Evolutionary conservation across 2,329 filamentous ascomycete species (phyloP).

Genomic region (Dactylellina leptospora): DNA sequence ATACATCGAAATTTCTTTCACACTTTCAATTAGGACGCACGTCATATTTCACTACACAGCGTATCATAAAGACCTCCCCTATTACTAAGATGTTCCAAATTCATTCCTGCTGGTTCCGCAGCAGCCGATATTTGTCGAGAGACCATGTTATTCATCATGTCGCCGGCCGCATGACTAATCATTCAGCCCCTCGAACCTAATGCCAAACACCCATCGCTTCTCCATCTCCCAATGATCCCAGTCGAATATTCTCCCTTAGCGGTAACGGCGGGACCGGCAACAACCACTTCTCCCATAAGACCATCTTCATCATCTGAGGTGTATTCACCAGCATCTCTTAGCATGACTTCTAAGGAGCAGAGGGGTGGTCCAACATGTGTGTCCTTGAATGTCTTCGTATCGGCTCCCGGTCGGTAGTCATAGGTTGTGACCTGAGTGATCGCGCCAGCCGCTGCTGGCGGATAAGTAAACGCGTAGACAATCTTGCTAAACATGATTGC

Average conservation of each 20-base stretch:
- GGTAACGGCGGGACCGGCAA: slow-evolving; percentile 54
- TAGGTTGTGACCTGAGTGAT: slow-evolving; percentile 87
- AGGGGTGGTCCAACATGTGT: slow-evolving; percentile 35
- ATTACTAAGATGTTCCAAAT: no score
- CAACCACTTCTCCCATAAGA: slow-evolving; percentile 56
- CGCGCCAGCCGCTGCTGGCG: slow-evolving; percentile 80
- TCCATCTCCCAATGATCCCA: slow-evolving; percentile 47
- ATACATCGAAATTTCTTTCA: no score
- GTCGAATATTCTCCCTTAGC: slow-evolving; percentile 38
- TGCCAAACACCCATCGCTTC: slow-evolving; percentile 41
- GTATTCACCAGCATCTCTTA: slow-evolving; percentile 70
- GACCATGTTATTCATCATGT: neutral
- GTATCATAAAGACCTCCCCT: no score
- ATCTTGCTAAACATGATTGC: slow-evolving; percentile 81
- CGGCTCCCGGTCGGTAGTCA: slow-evolving; percentile 84
- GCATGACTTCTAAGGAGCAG: slow-evolving; percentile 69
- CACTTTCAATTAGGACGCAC: no score
- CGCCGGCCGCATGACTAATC: neutral
- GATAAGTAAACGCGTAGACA: slow-evolving; percentile 82
- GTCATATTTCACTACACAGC: no score
- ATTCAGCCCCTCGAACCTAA: slow-evolving; percentile 35
- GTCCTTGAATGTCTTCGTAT: slow-evolving; percentile 72
- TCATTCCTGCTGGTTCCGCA: no score
- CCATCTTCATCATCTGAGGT: slow-evolving; percentile 63
- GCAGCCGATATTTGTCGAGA: no score